Evolutionary conservation across 306 rosid species (phyloP), one percentile per base, ranked within the genome.

Genomic region (Trifolium dubium): DNA sequence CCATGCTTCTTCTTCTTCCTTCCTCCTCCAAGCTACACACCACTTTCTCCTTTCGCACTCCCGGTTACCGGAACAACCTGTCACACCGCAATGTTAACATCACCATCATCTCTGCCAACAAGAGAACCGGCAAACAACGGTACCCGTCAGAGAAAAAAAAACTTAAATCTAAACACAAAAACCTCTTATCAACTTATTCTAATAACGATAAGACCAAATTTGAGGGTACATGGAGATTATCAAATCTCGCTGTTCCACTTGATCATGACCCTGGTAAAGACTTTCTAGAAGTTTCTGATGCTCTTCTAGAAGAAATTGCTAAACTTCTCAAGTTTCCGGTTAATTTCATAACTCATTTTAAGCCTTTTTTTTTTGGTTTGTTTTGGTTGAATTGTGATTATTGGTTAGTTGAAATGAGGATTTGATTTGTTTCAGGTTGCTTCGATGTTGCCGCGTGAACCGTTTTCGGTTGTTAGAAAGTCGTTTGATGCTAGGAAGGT

Each of bases 401-500:
- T 13, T 6, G 7, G 10, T 64, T 12, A 1, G 44, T 28, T 64
- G 4, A 41, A 66, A 66, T 9, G 35, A 0, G 8, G 2, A 30
- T 8, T 30, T 47, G 2, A 13, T 49, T 69, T 50, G 10, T 31
- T 60, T 69, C 80, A 94, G 99, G 97, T 94, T 77, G 92, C 95
- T 77, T 87, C 95, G 5, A 54, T 92, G 85, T 80, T 94, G 86
- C 99, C 97, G 18, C 75, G 77, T 5, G 93, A 88, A 81, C 93
- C 99, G 14, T 94, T 94, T 81, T 64, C 85, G 0, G 85, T 94
- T 41, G 79, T 92, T 74, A 85, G 95, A 82, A 92, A 94, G 82
- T 94, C 99, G n/a, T 94, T 94, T 78, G 99, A 94, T 77, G 96
- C 97, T n/a, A 87, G 97, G 79, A 92, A 92, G 97, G 99, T 91